A percentile compares a stretch with the other conserved stretches of the same genome.
These are phyloP conservation scores for Xylaria sp. DNA, from an alignment of 2,329 filamentous ascomycete species.

Conservation along the genomic window DNA sequence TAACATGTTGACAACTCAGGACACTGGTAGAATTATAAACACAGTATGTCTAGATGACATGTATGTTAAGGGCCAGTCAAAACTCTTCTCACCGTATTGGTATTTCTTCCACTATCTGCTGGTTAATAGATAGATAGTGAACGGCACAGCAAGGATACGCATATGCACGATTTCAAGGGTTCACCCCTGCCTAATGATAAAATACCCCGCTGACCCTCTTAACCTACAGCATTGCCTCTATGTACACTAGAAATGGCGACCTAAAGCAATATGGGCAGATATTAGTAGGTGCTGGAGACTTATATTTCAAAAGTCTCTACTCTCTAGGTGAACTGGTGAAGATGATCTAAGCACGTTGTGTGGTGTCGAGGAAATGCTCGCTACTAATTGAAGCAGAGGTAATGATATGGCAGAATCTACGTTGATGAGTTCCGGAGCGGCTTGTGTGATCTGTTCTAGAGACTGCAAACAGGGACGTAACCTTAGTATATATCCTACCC, in stretches of 20 bases:
- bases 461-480: background rate
- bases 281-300: background rate
- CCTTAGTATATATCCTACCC: background rate
- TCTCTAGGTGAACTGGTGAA: constrained; percentile 20
- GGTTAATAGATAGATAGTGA: constrained; percentile 2
- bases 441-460: constrained; percentile 15
- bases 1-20: no score
- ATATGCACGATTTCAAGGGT: constrained; percentile 33
- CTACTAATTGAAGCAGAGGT: background rate
- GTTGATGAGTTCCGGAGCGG: background rate
- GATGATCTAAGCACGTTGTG: constrained; percentile 10
- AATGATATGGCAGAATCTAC: background rate
- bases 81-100: no score
- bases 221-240: constrained; percentile 14
- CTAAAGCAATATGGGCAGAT: background rate
- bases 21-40: no score
- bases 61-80: no score
- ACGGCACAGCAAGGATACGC: constrained; percentile 27
- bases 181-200: constrained; percentile 19
- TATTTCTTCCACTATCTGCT: background rate
- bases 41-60: no score
- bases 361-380: background rate
- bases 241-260: background rate
- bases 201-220: constrained; percentile 21
- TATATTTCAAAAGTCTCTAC: background rate